Evolutionary conservation across 2,329 filamentous ascomycete species (phyloP), one percentile per base, ranked within the genome.

Genomic region (Penicillium sp.): DNA sequence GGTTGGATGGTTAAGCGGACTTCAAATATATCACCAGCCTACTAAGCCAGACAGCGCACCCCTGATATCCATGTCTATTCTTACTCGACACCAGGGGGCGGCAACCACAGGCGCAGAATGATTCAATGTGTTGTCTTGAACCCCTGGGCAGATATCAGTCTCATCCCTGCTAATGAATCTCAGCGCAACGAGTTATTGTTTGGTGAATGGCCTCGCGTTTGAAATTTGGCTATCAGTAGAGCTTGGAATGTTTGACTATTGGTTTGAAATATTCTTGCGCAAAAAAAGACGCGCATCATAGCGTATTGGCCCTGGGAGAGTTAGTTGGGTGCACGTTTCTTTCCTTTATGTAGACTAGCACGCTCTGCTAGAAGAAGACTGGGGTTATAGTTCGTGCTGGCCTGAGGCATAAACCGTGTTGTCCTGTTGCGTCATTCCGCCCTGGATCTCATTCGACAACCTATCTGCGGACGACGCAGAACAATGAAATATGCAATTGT

Each of bases 401-500:
- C 61, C 60, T 60, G 44, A 63, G 61, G 61, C 58, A 54, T 1
- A 12, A 32, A 37, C 1, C 0, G 2, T 16, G 13, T 25, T 55
- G 52, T 52, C 41, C 49, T 27, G 42, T 58, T 60, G 58, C 60
- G 58, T 65, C 59, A 64, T 61, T 54, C 54, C 50, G 37, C 34
- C 32, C 25, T 25, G 16, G 16, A n/a, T 25, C 47, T 31, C 18
- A 23, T 55, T 46, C 42, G 46, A 45, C 57, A 52, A 61, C 56
- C 41, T 25, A 46, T 50, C 53, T 50, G 52, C 44, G 46, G 50
- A 49, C 25, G 38, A 41, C 23, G 40, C 44, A 21, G 44, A 38
- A 65, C 60, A 44, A 68, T 70, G 68, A 52, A 54, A 54, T 39
- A 55, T 63, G 56, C 52, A 34, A 49, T 48, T 46, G 44, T 50